Base-by-base conservation (phyloP, 352 stramenopile genomes). In the Phytopythium aichiense region DNA sequence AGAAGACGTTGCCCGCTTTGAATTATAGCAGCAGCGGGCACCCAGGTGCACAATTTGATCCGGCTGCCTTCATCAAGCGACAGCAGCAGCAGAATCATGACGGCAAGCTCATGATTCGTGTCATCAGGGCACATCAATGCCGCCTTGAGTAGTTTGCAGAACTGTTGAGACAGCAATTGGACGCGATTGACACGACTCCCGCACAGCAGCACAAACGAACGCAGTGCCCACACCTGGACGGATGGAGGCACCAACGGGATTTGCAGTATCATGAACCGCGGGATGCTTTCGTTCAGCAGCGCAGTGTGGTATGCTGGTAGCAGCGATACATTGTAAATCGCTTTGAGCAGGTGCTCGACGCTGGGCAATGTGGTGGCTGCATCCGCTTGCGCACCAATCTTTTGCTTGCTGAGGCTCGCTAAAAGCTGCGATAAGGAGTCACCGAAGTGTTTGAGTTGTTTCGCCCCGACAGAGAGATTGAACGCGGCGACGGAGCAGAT, bases 11-110 rank as follows among this genome's bases (percentile, higher is more conserved):
- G n/a, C 2, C 13, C 37, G 12, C 53, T 74, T 33, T 71, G 60
- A 9, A 91, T 51, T 31, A 91, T 68, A 20, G 69, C 74, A 4
- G 65, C 57, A 2, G 80, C 64, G 1, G 79, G 79, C 15, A 91
- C 46, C 81, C 81, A 91, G 57, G 79, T 88, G 63, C 79, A 89
- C 51, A 91, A 68, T 56, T 86, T 85, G 59, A 87, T 87, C 4
- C 81, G 72, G 30, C 71, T 85, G 2, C 79, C 77, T 63, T 91
- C 79, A 49, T 91, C 81, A 5, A 76, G 73, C 1, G 81, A 87
- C 13, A 91, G 65, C 31, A 85, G 66, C 15, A 88, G 42, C 23
- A 91, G 43, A 40, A 85, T 69, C 20, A 81, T 60, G 8, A 88
- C 55, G 3, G 77, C 79, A 37, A 77, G 73, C 63, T 91, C 77